These are phyloP conservation scores for Osmanthus fragrans DNA, from an alignment of 257 asterid species.

Conservation along the genomic window DNA sequence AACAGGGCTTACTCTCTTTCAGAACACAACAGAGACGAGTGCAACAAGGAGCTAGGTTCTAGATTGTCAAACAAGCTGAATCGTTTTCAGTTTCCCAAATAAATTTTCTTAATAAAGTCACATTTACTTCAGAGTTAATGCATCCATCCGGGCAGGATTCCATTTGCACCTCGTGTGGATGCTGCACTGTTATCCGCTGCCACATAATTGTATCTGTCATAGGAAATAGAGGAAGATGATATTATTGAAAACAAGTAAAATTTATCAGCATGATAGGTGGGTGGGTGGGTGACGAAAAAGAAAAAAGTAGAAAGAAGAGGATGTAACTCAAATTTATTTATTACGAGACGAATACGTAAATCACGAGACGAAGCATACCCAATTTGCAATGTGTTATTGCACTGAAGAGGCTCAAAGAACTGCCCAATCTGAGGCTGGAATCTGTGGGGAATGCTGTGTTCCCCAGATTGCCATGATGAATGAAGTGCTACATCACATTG, in stretches of 20 bases:
- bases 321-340: background rate
- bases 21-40: no score
- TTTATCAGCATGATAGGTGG: no score
- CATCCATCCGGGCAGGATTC: background rate
- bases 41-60: no score
- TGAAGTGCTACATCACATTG: slow-evolving; percentile 24
- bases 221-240: no score
- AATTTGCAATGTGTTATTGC: slow-evolving; percentile 25
- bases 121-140: background rate
- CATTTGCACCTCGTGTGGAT: background rate
- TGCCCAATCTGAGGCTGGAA: slow-evolving; percentile 22
- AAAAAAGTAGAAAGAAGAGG: background rate
- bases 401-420: slow-evolving; percentile 26
- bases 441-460: slow-evolving; percentile 17
- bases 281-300: background rate
- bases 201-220: background rate
- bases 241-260: no score
- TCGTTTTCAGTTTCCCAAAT: no score
- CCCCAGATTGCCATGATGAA: slow-evolving; percentile 28
- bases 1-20: no score
- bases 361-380: slow-evolving; percentile 10
- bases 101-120: no score
- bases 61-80: no score
- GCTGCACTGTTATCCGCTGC: background rate
- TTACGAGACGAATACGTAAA: no score